Percentiles rank a stretch among this genome's conserved stretches.
Evolutionary conservation across 2,329 filamentous ascomycete species (phyloP).

Genomic region (Xylariaceae sp.): DNA sequence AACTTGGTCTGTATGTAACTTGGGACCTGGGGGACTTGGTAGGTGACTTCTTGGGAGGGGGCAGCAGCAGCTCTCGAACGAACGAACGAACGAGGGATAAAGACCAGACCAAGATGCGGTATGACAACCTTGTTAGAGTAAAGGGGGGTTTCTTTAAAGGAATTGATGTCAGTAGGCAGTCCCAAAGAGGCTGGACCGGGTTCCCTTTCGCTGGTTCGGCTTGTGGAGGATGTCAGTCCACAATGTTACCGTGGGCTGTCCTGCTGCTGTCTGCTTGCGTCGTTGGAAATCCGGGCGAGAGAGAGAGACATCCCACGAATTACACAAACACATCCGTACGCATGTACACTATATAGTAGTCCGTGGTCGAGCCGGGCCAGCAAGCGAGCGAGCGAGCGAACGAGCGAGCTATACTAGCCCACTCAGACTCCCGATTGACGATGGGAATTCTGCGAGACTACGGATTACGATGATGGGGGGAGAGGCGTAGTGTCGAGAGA

Average conservation of each 20-base stretch:
- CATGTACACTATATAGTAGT: constrained; percentile 20
- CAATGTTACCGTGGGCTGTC: constrained; percentile 28
- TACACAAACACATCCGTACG: constrained; percentile 16
- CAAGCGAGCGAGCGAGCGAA: constrained; percentile 4
- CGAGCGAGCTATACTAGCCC: too few species aligned
- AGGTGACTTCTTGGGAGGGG: constrained; percentile 13
- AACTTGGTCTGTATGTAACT: too few species aligned
- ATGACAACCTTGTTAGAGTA: constrained; percentile 31
- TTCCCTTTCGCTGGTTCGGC: constrained; percentile 21
- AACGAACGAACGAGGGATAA: constrained; percentile 23
- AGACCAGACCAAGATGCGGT: constrained; percentile 26
- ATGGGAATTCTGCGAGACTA: background rate
- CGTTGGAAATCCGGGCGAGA: constrained; percentile 23
- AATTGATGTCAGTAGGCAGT: constrained; percentile 28
- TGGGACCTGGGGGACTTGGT: constrained; percentile 23
- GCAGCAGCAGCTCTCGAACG: constrained; percentile 18
- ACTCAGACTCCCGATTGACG: constrained; percentile 14
- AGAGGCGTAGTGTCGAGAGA: background rate
- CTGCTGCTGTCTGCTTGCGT: constrained; percentile 23
- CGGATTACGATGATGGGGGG: background rate
- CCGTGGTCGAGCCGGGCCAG: constrained; percentile 18
- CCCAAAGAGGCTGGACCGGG: constrained; percentile 28
- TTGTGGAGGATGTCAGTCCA: constrained; percentile 27
- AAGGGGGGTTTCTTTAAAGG: constrained; percentile 27
- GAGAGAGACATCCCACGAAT: constrained; percentile 14